Conservation (phyloP, 2,329 filamentous ascomycete species). For the Stagonosporopsis cucurbitacearum region DNA sequence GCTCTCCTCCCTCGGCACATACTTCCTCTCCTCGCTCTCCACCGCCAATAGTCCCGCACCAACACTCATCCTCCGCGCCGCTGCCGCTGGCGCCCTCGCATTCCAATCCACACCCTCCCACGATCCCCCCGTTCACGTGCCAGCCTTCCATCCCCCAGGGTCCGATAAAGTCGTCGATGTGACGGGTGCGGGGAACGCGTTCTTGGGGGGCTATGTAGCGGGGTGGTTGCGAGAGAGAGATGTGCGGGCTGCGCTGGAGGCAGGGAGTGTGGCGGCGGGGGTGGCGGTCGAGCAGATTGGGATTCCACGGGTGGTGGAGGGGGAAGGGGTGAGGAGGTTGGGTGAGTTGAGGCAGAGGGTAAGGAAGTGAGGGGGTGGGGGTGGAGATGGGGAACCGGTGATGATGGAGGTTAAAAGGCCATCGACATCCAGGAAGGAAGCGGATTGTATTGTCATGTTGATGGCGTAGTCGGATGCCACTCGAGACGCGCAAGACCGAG, state of each 20-base stretch:
- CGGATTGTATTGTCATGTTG: too few relatives aligned
- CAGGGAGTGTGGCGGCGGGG: conserved; percentile 30
- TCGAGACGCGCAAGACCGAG: too few relatives aligned
- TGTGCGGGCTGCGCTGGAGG: conserved; percentile 14
- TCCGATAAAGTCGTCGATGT: conserved; percentile 24
- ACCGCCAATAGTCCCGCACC: neutral
- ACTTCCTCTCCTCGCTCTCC: neutral
- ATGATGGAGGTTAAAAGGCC: neutral
- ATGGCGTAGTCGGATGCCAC: too few relatives aligned
- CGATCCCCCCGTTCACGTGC: conserved; percentile 16
- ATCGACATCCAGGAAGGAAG: too few relatives aligned
- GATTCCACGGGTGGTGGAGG: conserved; percentile 12
- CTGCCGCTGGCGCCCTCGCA: conserved; percentile 16
- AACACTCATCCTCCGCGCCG: conserved; percentile 22
- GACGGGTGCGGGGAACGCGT: conserved; percentile 35
- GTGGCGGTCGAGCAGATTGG: conserved; percentile 35
- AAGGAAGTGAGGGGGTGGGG: neutral
- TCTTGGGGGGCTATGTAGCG: conserved; percentile 29
- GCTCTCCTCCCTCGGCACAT: neutral
- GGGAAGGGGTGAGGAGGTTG: neutral
- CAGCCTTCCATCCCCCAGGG: conserved; percentile 18
- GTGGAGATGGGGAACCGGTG: neutral
- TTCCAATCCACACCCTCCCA: neutral
- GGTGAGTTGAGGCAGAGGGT: neutral
- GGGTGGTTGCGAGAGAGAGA: conserved; percentile 17